These are phyloP conservation scores for Aspergillus egyptiacus DNA, from an alignment of 495 filamentous ascomycete genomes.

Conservation along the genomic window DNA sequence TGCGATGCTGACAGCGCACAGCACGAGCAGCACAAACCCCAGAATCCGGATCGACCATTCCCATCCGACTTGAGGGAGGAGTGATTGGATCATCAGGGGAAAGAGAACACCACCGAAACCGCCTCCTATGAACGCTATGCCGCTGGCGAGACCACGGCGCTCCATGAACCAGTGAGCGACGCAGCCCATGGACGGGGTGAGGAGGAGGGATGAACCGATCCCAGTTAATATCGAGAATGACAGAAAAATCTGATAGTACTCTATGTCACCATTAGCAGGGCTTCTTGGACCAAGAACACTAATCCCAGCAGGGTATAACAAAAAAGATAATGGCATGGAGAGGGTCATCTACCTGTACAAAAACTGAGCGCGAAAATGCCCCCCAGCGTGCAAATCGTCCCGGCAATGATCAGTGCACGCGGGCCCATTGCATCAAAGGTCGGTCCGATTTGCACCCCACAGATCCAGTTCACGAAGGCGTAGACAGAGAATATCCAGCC, in stretches of 20 bases:
- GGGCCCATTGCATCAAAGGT: slow-evolving; percentile 25
- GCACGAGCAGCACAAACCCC: slow-evolving; percentile 36
- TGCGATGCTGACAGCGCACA: slow-evolving; percentile 40
- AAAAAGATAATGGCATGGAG: too few species aligned
- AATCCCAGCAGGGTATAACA: too few species aligned
- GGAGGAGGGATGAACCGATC: slow-evolving; percentile 40
- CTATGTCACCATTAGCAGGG: slow-evolving; percentile 1
- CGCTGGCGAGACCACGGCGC: slow-evolving; percentile 64
- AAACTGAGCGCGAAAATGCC: slow-evolving; percentile 43
- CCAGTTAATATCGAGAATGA: slow-evolving; percentile 36
- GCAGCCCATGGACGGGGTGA: slow-evolving; percentile 55
- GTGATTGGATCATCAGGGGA: slow-evolving; percentile 59
- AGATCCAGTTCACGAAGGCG: slow-evolving; percentile 51
- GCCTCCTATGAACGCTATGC: slow-evolving; percentile 63
- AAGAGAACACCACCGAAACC: slow-evolving; percentile 67
- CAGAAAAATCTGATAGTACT: slow-evolving; percentile 41
- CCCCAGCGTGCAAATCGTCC: slow-evolving; percentile 30
- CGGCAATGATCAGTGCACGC: slow-evolving; percentile 21
- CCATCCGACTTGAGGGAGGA: slow-evolving; percentile 59
- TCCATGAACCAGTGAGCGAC: slow-evolving; percentile 65
- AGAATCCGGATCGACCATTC: slow-evolving; percentile 66
- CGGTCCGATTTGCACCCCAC: slow-evolving; percentile 38
- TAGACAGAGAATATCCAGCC: slow-evolving; percentile 74
- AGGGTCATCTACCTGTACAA: slow-evolving; percentile 35
- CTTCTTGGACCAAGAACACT: slow-evolving; percentile 16